Evolutionary conservation across 2,329 filamentous ascomycete genomes (phyloP), one percentile per base, ranked within the genome.

Genomic region (Penicillium hordei): DNA sequence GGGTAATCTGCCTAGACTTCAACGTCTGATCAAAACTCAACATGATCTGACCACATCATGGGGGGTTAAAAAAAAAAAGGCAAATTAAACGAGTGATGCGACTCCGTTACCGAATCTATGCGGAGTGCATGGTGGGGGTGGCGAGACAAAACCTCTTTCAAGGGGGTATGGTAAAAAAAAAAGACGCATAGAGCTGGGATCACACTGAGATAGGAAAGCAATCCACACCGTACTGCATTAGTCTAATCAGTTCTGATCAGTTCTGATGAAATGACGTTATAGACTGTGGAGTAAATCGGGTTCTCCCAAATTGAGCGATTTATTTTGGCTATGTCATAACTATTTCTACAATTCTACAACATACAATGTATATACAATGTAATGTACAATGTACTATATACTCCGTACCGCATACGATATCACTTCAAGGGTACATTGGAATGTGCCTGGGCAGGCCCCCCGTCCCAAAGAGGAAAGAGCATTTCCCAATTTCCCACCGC

Each of bases 71-170:
- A 15, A n/a, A 25, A 50, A 34, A 25, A 23, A 34, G 46, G 23
- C 10, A 48, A 55, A 38, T 48, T 48, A 21, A 34, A 42, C 27
- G 17, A 17, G 40, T 12, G 10, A n/a, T 27, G n/a, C 4, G 21
- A 36, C 33, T 54, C 36, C 27, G 44, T 48, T 19, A 4, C 43
- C 19, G 29, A 48, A 17, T 34, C 44, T 25, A 12, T 25, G 23
- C 31, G 23, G 17, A 21, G 42, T 52, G 50, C 52, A 55, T 57
- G 48, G 62, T 58, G 58, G 62, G 57, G 58, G 51, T 60, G 57
- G 52, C 60, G 43, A 54, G 48, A 39, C 34, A 38, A 43, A 40
- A 36, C 34, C 15, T 23, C 34, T 31, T 19, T n/a, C 43, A 31
- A 45, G 34, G 43, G 43, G 49, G 27, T 21, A 25, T 36, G 48